phyloP scores from a whole-genome alignment of 2,329 filamentous ascomycete genomes.

The Epichloe elymi region DNA sequence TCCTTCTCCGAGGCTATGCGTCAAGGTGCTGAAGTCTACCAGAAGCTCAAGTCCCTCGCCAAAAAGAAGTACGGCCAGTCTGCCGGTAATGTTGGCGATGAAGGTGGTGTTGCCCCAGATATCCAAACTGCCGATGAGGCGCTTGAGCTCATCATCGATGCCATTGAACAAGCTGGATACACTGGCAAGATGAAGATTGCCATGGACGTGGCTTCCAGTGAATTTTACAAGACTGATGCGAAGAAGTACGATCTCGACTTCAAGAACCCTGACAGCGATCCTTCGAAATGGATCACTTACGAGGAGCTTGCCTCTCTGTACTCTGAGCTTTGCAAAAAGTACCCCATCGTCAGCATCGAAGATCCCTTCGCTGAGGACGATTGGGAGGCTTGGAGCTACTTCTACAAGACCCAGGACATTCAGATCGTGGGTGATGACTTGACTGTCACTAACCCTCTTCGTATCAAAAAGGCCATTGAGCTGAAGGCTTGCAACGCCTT shows the following conservation, averaged over 20 bases:
- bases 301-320: conserved; percentile 92
- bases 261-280: conserved; percentile 98
- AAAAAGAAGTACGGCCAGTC: conserved; percentile 99
- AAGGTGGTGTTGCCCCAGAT: conserved; percentile 98
- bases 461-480: conserved; percentile 99
- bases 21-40: conserved; percentile 95
- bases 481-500: conserved; percentile 98
- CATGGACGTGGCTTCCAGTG: conserved; percentile 97
- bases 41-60: conserved; percentile 88
- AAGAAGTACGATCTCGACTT: conserved; percentile 99
- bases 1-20: conserved; percentile 93
- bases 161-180: conserved; percentile 93
- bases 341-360: conserved; percentile 97
- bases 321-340: conserved; percentile 78
- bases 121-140: conserved; percentile 96
- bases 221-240: conserved; percentile 95
- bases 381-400: conserved; percentile 99
- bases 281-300: conserved; percentile 96
- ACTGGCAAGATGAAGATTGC: conserved; percentile 94
- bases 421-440: conserved; percentile 98
- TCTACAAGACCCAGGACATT: conserved; percentile 97
- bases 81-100: conserved; percentile 96
- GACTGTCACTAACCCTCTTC: conserved; percentile 96
- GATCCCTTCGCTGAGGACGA: conserved; percentile 99
- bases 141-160: conserved; percentile 85